Evolutionary conservation across 805 yeast species (phyloP), one percentile per base, ranked within the genome.

Genomic region (Saccharomycopsis fodiens): DNA sequence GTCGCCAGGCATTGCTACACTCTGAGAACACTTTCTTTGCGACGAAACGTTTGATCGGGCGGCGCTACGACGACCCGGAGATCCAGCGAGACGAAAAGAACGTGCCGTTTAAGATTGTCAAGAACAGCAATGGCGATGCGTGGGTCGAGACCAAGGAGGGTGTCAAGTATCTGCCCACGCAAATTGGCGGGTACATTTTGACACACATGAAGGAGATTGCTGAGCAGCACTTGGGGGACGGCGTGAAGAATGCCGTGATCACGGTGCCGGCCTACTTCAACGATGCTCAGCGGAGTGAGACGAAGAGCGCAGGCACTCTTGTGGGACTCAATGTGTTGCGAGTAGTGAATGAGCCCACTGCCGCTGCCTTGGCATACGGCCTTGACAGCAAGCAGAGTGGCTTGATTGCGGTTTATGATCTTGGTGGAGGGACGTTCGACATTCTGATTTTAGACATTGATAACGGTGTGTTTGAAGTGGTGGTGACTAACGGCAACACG

Each of bases 341-440:
- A 61, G 88, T 84, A 39, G 74, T 84, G 27, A 84, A 84, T 62
- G 93, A 84, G 63, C 93, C 93, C 35, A 84, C 93, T 20, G 91
- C 91, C 8, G 91, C 93, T 23, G 91, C 91, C 13, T 70, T 84
- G 55, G 88, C 91, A 35, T 84, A 83, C 59, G 93, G 93, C 39
- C 66, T 82, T 23, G 84, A 80, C 54, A 70, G 73, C 55, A 54
- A 56, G 32, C 57, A 61, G 37, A 50, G 58, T 23, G 70, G 70
- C 3, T 54, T 69, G 20, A 62, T 69, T 38, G 73, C 73, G 8
- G 73, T 70, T 35, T 84, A 80, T 58, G 94, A 84, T 64, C 71
- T 84, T 54, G 93, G 93, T 55, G 93, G 93, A 49, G 93, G 93
- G 50, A 84, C 93, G 35, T 84, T 84, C 62, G 94, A 84, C 65